Base-by-base conservation (phyloP, 345 rosid species). In the Salix purpurea region DNA sequence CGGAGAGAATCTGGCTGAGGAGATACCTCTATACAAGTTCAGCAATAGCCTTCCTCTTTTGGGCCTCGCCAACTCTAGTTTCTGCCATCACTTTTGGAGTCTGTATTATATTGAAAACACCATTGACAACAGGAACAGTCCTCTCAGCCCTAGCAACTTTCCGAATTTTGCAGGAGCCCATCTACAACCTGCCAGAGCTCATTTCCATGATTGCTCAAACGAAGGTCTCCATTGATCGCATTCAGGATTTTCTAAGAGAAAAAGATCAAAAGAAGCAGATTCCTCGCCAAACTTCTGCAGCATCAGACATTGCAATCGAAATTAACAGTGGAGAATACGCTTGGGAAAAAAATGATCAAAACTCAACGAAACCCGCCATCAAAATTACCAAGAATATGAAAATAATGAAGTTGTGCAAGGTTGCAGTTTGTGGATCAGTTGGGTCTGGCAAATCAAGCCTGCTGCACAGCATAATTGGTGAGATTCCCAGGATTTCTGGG, bases 371-470 rank as follows among this genome's bases (percentile, higher is more conserved):
- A 36, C 78, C 85, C 1, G 73, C 87, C 2, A 61, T 90, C 37
- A 83, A 80, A 72, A 76, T 88, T 36, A 36, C 74, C 24, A 82
- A 84, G 60, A 78, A 79, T 73, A 54, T 87, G 68, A 78, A 79
- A 74, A 81, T 87, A 70, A 79, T 65, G 84, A 88, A 82, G 74
- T 87, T 89, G 9, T 79, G 67, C 74, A 86, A 84, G 81, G 88
- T 92, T 77, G 97, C 93, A 1, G 83, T 94, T 60, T 89, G 95
- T 30, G 97, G 95, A 37, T 72, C 92, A 10, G 91, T 94, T 64
- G 98, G 97, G 58, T 94, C 91, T 2, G 91, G 90, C 1, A 91
- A 94, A 76, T 87, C 91, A 65, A 90, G 95, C 71, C 75, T 91
- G 13, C 79, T 84, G 21, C 85, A 89, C 70, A 88, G 91, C 77